These are phyloP conservation scores for Neurospora sublineolata DNA, from an alignment of 495 filamentous ascomycete species.

Conservation along the genomic window DNA sequence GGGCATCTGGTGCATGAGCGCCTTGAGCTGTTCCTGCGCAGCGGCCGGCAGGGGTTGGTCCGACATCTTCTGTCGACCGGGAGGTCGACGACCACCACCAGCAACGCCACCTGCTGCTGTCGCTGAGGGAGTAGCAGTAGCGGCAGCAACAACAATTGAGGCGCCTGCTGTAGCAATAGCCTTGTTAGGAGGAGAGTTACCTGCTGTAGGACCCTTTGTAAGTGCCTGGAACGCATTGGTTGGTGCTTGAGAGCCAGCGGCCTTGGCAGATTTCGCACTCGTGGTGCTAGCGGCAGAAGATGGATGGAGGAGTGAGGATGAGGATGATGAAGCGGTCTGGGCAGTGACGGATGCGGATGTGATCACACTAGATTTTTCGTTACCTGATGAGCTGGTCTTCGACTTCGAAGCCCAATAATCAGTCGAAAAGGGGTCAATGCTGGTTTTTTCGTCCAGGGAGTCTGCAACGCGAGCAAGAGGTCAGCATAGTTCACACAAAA, in stretches of 20 bases:
- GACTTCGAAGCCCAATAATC: constrained; percentile 56
- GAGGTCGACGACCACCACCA: background rate
- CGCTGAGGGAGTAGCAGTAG: background rate
- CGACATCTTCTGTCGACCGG: constrained; percentile 11
- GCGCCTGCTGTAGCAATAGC: background rate
- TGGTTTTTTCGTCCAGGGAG: constrained; percentile 28
- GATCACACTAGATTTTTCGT: constrained; percentile 6
- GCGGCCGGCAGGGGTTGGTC: constrained; percentile 9
- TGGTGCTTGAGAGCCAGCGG: background rate
- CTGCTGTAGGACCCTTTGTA: background rate
- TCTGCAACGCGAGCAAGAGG: constrained; percentile 13
- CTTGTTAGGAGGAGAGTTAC: background rate
- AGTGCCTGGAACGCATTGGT: constrained; percentile 18
- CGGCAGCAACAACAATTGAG: background rate
- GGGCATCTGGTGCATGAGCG: constrained; percentile 12
- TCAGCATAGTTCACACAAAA: constrained; percentile 3
- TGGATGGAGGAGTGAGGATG: background rate
- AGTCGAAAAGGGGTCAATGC: constrained; percentile 76
- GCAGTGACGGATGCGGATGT: constrained; percentile 1
- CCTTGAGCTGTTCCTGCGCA: constrained; percentile 16
- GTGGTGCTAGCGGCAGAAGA: background rate
- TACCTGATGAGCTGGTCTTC: constrained; percentile 10
- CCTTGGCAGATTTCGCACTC: background rate
- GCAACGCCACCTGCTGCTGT: background rate
- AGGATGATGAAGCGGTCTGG: background rate